Percentiles rank a stretch among this genome's conserved stretches.
Conservation (phyloP, 2,329 filamentous ascomycete species). For the Pyrenochaeta sp. region DNA sequence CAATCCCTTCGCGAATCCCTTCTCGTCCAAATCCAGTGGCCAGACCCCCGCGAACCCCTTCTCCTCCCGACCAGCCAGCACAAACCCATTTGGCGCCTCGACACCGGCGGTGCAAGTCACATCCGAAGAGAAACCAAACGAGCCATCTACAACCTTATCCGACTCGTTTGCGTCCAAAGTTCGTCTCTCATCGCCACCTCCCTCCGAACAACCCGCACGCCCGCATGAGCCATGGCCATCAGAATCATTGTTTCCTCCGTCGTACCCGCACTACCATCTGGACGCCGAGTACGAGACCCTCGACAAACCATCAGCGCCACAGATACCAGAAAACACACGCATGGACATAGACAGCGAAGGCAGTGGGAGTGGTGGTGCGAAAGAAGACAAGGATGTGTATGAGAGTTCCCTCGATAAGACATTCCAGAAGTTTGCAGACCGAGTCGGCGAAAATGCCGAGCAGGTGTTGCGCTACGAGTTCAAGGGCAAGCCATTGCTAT, state of each 20-base stretch:
- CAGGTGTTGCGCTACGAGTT: constrained; percentile 62
- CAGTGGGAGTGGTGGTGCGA: constrained; percentile 40
- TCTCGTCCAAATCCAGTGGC: constrained; percentile 57
- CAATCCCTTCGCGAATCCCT: constrained; percentile 63
- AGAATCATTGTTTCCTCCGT: constrained; percentile 67
- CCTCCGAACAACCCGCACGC: constrained; percentile 41
- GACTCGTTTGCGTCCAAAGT: constrained; percentile 79
- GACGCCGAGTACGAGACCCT: constrained; percentile 94
- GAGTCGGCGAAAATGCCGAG: constrained; percentile 59
- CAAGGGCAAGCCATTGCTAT: constrained; percentile 69
- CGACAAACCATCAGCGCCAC: constrained; percentile 63
- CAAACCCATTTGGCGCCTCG: constrained; percentile 54
- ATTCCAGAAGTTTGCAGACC: constrained; percentile 62
- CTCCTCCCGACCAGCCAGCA: constrained; percentile 44
- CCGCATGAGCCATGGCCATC: constrained; percentile 79
- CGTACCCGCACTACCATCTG: constrained; percentile 80
- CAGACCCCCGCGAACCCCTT: constrained; percentile 64
- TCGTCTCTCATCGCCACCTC: constrained; percentile 57
- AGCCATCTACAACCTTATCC: constrained; percentile 65
- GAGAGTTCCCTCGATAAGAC: constrained; percentile 59
- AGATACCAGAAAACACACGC: constrained; percentile 58
- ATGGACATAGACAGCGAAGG: constrained; percentile 50
- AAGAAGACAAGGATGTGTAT: constrained; percentile 58
- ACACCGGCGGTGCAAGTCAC: constrained; percentile 34
- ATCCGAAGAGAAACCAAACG: constrained; percentile 29